Evolutionary conservation across 768 basidiomycete genomes (phyloP), one percentile per base, ranked within the genome.

Genomic region (Leccinum uliginosum): DNA sequence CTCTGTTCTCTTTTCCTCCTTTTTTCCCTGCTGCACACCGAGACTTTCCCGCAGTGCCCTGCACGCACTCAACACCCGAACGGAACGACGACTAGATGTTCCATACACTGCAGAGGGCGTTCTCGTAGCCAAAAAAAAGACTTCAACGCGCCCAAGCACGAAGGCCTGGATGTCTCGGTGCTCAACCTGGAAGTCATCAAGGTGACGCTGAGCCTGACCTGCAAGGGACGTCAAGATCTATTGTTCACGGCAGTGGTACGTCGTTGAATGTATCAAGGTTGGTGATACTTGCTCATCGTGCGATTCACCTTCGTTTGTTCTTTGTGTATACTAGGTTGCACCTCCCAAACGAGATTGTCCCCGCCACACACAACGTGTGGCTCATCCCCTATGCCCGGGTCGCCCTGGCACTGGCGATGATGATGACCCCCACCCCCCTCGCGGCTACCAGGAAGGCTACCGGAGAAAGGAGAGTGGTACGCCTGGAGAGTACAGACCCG

Each of bases 41-140:
- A n/a, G n/a, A n/a, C n/a, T n/a, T n/a, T n/a, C n/a, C n/a, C n/a
- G n/a, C n/a, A n/a, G n/a, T n/a, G n/a, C n/a, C n/a, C n/a, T n/a
- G n/a, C n/a, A n/a, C n/a, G n/a, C n/a, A n/a, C n/a, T n/a, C n/a
- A n/a, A n/a, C n/a, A n/a, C n/a, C n/a, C n/a, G n/a, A n/a, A n/a
- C n/a, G n/a, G n/a, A n/a, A n/a, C n/a, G n/a, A n/a, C n/a, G n/a
- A n/a, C n/a, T n/a, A n/a, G n/a, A n/a, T n/a, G n/a, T n/a, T n/a
- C n/a, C n/a, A n/a, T n/a, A n/a, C n/a, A n/a, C n/a, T n/a, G n/a
- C n/a, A n/a, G n/a, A n/a, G n/a, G n/a, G n/a, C n/a, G 96, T 98
- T 60, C 80, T 98, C 67, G 96, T 98, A 75, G 97, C 97, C 69
- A 95, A 97, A 83, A 99, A 99, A 80, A n/a, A n/a, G 95, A 99